Conservation (phyloP, 768 basidiomycete species). For the Ramaria sp. region DNA sequence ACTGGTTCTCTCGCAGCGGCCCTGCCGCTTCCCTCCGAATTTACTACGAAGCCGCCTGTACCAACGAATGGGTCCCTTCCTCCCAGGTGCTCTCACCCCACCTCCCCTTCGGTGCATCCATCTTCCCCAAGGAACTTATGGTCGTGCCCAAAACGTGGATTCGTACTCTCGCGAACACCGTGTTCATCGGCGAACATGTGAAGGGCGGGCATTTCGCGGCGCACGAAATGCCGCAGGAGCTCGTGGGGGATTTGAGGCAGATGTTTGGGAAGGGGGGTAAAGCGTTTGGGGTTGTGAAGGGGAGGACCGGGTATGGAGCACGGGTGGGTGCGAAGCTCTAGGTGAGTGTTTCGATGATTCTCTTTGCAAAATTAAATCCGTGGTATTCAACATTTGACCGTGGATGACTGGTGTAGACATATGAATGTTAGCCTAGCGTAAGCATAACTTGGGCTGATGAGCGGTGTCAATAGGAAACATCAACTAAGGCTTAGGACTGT, state of each 20-base stretch:
- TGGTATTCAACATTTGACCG: too few relatives aligned
- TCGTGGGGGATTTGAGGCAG: constrained; percentile 38
- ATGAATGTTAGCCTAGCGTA: too few relatives aligned
- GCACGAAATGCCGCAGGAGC: constrained; percentile 33
- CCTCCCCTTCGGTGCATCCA: constrained; percentile 39
- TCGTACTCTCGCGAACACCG: constrained; percentile 24
- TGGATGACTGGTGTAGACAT: too few relatives aligned
- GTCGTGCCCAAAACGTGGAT: constrained; percentile 23
- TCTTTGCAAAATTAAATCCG: too few relatives aligned
- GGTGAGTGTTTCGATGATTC: too few relatives aligned
- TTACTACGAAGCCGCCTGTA: constrained; percentile 36
- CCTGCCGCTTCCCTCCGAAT: constrained; percentile 48
- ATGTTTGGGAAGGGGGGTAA: constrained; percentile 47
- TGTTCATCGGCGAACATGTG: constrained; percentile 38
- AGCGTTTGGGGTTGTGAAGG: constrained; percentile 33
- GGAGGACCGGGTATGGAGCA: background rate
- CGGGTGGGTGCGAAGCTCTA: too few relatives aligned
- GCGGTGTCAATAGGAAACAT: too few relatives aligned
- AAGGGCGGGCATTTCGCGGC: constrained; percentile 52
- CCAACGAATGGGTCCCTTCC: background rate
- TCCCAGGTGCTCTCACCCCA: background rate
- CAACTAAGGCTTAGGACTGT: too few relatives aligned
- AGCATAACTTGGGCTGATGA: too few relatives aligned
- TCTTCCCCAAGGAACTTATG: constrained; percentile 39
- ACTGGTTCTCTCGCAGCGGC: constrained; percentile 47